Conservation (phyloP, 2,329 filamentous ascomycete species). For the Scytalidium lignicola region DNA sequence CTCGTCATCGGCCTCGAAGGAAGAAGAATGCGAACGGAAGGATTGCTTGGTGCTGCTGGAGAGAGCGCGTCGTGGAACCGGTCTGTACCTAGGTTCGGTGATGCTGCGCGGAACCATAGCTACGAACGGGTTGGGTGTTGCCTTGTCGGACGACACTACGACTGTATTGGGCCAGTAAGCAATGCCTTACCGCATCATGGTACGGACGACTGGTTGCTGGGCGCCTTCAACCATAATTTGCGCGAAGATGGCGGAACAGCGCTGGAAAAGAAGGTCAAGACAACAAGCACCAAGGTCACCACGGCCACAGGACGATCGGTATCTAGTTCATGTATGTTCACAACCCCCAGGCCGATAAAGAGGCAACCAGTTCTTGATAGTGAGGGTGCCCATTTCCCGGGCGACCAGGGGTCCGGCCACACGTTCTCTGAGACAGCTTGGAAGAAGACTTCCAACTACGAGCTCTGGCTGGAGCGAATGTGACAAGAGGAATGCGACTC, state of each 20-base stretch:
- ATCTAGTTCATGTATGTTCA: too few species aligned
- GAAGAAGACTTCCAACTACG: too few species aligned
- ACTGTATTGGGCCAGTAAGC: conserved; percentile 14
- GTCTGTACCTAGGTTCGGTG: background rate
- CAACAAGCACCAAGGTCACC: too few species aligned
- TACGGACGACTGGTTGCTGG: conserved; percentile 8
- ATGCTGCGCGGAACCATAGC: conserved; percentile 19
- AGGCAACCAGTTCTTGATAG: background rate
- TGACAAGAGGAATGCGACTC: too few species aligned
- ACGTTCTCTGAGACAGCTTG: too few species aligned
- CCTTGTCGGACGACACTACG: background rate
- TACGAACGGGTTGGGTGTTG: background rate
- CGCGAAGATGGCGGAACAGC: background rate
- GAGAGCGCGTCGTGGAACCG: conserved; percentile 16
- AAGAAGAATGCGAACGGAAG: conserved; percentile 51
- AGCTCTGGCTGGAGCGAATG: too few species aligned
- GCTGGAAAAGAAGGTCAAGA: background rate
- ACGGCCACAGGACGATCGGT: too few species aligned
- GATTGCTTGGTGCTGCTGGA: conserved; percentile 44
- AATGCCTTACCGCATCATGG: conserved; percentile 13
- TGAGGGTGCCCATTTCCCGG: too few species aligned
- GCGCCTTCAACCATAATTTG: conserved; percentile 6
- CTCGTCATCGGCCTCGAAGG: conserved; percentile 68
- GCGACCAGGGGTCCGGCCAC: too few species aligned
- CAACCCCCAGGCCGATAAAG: background rate